phyloP scores from a whole-genome alignment of 768 basidiomycete species.

The Pleurotus tuoliensis region DNA sequence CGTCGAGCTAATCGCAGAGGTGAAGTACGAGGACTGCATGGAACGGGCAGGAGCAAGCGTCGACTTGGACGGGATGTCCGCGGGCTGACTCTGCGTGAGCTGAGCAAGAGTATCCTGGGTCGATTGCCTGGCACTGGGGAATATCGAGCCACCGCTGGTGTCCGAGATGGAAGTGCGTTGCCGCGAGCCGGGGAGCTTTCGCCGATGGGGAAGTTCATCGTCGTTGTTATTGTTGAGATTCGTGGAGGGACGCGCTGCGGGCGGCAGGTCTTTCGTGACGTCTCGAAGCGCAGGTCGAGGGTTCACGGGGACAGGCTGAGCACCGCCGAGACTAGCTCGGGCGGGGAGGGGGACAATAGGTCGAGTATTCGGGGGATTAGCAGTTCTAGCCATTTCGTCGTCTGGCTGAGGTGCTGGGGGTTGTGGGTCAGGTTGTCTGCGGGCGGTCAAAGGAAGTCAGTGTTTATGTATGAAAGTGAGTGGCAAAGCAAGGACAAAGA shows the following conservation, averaged over 20 bases:
- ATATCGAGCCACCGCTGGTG: not conserved
- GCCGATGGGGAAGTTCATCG: constrained; percentile 11
- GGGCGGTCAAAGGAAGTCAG: constrained; percentile 13
- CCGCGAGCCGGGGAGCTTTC: not conserved
- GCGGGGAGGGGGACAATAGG: constrained; percentile 4
- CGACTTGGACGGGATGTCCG: not conserved
- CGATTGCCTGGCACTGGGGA: constrained; percentile 1
- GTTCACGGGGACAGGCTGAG: not conserved
- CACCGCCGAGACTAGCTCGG: not conserved
- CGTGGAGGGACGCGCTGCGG: not conserved
- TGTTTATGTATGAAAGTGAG: not conserved
- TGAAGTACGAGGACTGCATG: constrained; percentile 1
- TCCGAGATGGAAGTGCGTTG: not conserved
- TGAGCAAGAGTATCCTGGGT: constrained; percentile 1
- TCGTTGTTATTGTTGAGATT: constrained; percentile 17
- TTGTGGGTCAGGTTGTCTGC: constrained; percentile 18
- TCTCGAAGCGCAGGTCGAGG: constrained; percentile 3
- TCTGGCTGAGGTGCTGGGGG: constrained; percentile 11
- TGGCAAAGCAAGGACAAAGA: constrained; percentile 6
- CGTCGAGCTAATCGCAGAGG: not conserved
- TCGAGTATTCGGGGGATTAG: not conserved
- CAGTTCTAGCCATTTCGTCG: constrained; percentile 7
- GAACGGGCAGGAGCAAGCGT: not conserved
- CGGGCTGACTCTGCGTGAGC: not conserved
- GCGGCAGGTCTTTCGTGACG: not conserved